These are phyloP conservation scores for Silene noctiflora DNA, from an alignment of 179 eudicot genomes.

Conservation along the genomic window DNA sequence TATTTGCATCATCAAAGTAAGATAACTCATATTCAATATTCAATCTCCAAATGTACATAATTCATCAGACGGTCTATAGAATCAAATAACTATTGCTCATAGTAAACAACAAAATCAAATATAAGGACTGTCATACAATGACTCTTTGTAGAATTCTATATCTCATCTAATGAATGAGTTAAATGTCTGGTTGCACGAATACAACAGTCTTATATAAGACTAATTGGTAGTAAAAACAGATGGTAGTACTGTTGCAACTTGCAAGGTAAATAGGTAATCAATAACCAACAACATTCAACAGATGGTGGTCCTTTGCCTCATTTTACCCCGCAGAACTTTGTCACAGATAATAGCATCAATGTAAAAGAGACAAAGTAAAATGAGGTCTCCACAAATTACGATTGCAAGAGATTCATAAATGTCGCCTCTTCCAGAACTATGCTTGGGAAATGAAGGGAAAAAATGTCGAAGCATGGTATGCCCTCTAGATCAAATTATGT, in stretches of 20 bases:
- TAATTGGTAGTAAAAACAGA: not conserved
- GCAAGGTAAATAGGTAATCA: not conserved
- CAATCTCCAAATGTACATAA: not conserved
- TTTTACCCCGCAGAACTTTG: not conserved
- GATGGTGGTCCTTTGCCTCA: not conserved
- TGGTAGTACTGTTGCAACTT: not conserved
- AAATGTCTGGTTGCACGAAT: not conserved
- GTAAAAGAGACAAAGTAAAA: not conserved
- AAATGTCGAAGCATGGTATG: not conserved
- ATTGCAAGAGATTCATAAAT: not conserved
- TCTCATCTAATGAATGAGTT: too few species aligned
- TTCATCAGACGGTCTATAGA: not conserved
- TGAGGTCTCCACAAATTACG: not conserved
- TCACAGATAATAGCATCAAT: not conserved
- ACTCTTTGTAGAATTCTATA: not conserved
- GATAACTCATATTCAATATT: not conserved
- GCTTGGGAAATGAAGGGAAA: not conserved
- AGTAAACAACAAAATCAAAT: too few species aligned
- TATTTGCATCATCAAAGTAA: conserved; percentile 4
- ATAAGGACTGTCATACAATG: too few species aligned
- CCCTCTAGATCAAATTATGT: not conserved
- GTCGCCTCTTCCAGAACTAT: not conserved
- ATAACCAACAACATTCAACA: not conserved
- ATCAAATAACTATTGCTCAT: too few species aligned
- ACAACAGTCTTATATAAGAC: not conserved